Conservation (phyloP, 768 basidiomycete genomes). For the Dacryopinax primogenitus region DNA sequence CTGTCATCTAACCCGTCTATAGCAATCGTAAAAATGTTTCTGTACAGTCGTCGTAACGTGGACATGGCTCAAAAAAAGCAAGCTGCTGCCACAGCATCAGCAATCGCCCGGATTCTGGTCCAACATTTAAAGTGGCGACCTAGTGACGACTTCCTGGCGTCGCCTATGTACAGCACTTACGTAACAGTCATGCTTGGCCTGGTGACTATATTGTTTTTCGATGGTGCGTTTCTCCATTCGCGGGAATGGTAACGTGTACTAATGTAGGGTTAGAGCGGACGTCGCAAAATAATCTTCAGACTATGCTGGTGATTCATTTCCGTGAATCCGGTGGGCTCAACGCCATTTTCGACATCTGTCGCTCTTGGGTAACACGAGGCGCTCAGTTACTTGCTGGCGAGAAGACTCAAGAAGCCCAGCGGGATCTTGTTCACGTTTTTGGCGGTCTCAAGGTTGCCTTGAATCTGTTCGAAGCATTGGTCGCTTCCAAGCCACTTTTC, state of each 20-base stretch:
- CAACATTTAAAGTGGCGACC: constrained; percentile 46
- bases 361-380: constrained; percentile 27
- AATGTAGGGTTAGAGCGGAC: constrained; percentile 48
- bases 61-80: constrained; percentile 67
- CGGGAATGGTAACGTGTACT: not conserved
- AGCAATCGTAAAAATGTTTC: constrained; percentile 80
- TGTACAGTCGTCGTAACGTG: constrained; percentile 58
- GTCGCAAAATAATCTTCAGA: constrained; percentile 60
- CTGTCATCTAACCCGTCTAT: constrained; percentile 9
- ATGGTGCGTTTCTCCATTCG: constrained; percentile 34
- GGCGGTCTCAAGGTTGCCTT: constrained; percentile 71
- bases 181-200: constrained; percentile 42
- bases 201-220: constrained; percentile 41
- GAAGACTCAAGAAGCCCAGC: constrained; percentile 43
- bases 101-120: constrained; percentile 60
- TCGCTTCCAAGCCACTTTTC: constrained; percentile 66
- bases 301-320: constrained; percentile 65
- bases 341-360: constrained; percentile 47
- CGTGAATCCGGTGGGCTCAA: constrained; percentile 59
- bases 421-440: constrained; percentile 62
- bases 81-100: constrained; percentile 51
- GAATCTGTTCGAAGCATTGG: constrained; percentile 59
- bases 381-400: constrained; percentile 46
- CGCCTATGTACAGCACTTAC: constrained; percentile 34
- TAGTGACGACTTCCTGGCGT: constrained; percentile 33